Conservation (phyloP, 1,284 basidiomycete species). For the Ceraceosorus guamensis region DNA sequence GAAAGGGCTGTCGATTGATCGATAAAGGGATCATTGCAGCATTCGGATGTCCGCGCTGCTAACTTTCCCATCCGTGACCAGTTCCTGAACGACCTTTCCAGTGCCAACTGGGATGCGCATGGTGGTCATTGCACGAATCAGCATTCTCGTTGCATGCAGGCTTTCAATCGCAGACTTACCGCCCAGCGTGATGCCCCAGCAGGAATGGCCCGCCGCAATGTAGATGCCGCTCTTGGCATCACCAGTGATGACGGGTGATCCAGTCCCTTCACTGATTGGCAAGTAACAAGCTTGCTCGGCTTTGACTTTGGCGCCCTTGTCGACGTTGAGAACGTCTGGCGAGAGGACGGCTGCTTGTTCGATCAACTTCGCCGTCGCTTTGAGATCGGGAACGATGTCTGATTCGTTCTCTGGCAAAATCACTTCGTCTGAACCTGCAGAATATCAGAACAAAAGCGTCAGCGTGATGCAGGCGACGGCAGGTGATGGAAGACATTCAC, state of each 20-base stretch:
- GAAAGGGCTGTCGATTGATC: background rate
- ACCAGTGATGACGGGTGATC: conserved; percentile 53
- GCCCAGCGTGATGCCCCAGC: conserved; percentile 52
- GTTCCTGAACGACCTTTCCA: conserved; percentile 54
- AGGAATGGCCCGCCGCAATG: conserved; percentile 52
- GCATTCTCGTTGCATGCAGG: background rate
- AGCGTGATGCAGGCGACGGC: too few relatives aligned
- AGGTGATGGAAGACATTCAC: background rate
- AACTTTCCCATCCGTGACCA: conserved; percentile 54
- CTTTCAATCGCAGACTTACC: background rate
- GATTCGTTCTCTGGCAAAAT: conserved; percentile 47
- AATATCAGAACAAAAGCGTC: too few relatives aligned
- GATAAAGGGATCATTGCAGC: conserved; percentile 47
- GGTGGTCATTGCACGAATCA: conserved; percentile 11
- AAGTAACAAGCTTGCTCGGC: conserved; percentile 56
- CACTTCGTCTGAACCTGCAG: conserved; percentile 46
- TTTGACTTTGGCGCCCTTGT: conserved; percentile 45
- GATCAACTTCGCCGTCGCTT: conserved; percentile 50
- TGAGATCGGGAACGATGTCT: conserved; percentile 34
- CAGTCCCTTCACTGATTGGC: conserved; percentile 53
- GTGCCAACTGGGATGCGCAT: conserved; percentile 50
- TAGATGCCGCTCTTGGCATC: conserved; percentile 52
- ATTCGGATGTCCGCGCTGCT: conserved; percentile 53
- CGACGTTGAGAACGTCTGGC: conserved; percentile 49
- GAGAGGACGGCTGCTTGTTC: conserved; percentile 52